A percentile compares a stretch with the other conserved stretches of the same genome.
These are phyloP conservation scores for Cordia subcordata DNA, from an alignment of 257 asterid species.

Conservation along the genomic window DNA sequence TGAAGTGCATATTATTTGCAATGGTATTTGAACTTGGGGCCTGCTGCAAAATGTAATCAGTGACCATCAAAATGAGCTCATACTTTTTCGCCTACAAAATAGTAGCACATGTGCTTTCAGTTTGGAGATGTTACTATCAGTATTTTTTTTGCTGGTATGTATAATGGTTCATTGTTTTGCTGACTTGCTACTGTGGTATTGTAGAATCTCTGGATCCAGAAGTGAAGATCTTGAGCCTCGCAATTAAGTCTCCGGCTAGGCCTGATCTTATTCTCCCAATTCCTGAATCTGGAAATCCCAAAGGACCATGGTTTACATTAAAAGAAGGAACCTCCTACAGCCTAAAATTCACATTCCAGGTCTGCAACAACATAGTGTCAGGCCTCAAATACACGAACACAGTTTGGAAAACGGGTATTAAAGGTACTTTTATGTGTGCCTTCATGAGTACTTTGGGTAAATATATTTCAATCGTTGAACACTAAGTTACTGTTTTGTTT, in stretches of 20 bases:
- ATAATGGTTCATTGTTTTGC: background rate
- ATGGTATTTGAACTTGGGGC: too few species aligned
- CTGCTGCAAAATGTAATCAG: too few species aligned
- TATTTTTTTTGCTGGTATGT: background rate
- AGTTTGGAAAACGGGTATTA: constrained; percentile 75
- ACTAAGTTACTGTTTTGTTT: constrained; percentile 8
- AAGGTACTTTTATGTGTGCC: constrained; percentile 30
- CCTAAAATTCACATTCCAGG: constrained; percentile 54
- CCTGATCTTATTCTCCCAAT: constrained; percentile 45
- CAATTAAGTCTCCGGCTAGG: constrained; percentile 57
- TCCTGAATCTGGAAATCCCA: constrained; percentile 57
- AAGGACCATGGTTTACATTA: constrained; percentile 63
- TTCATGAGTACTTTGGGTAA: background rate
- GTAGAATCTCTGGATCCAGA: constrained; percentile 70
- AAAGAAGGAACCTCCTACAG: constrained; percentile 66
- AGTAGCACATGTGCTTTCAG: too few species aligned
- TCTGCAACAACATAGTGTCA: constrained; percentile 61
- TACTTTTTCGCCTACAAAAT: too few species aligned
- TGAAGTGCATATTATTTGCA: too few species aligned
- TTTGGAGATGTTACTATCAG: background rate
- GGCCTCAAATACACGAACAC: constrained; percentile 67
- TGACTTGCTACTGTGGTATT: constrained; percentile 5
- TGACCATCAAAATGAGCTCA: too few species aligned
- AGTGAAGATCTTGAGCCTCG: constrained; percentile 56
- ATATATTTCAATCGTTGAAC: background rate